phyloP scores from a whole-genome alignment of 176 grass and related monocot species.

The Zoysia japonica region DNA sequence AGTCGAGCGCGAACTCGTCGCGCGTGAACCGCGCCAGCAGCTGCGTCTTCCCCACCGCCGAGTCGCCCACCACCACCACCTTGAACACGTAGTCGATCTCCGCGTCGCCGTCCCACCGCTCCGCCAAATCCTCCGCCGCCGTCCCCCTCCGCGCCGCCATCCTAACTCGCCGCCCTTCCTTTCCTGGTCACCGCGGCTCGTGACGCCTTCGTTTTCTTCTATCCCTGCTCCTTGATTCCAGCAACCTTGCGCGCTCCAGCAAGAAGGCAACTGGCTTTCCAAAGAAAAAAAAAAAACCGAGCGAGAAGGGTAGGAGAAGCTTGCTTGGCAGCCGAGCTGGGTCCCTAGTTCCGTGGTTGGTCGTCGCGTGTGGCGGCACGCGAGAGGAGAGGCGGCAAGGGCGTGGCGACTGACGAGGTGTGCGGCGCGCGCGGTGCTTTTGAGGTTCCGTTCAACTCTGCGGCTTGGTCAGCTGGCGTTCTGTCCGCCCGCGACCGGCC shows the following conservation, averaged over 20 bases:
- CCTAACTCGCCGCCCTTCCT: too few species aligned
- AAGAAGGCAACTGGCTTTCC: too few species aligned
- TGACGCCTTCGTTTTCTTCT: neutral
- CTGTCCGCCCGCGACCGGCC: neutral
- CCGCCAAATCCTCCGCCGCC: constrained; percentile 22
- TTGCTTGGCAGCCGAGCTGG: neutral
- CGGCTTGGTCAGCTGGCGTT: neutral
- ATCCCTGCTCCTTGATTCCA: neutral
- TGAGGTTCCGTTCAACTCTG: constrained; percentile 7
- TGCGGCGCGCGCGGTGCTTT: constrained; percentile 10
- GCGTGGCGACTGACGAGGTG: neutral
- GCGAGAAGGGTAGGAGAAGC: neutral
- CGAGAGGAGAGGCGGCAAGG: neutral
- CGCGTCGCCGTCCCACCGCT: constrained; percentile 56
- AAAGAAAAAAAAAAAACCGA: neutral
- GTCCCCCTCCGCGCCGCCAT: constrained; percentile 9
- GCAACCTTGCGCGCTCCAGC: neutral
- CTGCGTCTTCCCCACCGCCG: constrained; percentile 71
- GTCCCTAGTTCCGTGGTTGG: neutral
- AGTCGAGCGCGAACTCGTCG: constrained; percentile 89
- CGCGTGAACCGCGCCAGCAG: constrained; percentile 54
- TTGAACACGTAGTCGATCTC: constrained; percentile 75
- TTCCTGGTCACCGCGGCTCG: neutral
- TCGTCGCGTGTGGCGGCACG: constrained; percentile 9
- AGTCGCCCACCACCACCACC: constrained; percentile 63